Evolutionary conservation across 495 filamentous ascomycete genomes (phyloP).

Genomic region (Penicillium malachiteum): DNA sequence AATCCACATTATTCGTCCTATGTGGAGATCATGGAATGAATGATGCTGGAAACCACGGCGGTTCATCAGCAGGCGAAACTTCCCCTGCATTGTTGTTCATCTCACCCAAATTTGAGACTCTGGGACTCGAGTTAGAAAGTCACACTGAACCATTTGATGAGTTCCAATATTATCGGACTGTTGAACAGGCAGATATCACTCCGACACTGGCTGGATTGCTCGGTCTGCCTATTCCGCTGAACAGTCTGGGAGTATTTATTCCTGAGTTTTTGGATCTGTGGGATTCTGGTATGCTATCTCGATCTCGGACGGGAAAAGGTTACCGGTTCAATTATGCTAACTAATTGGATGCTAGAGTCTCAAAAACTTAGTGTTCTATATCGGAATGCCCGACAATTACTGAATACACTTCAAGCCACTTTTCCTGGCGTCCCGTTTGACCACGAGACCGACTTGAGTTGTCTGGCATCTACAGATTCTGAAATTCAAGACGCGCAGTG

Average conservation of each 20-base stretch:
- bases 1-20: slow-evolving; percentile 78
- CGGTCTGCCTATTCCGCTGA: slow-evolving; percentile 86
- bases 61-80: slow-evolving; percentile 88
- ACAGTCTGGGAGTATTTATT: slow-evolving; percentile 88
- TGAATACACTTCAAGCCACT: slow-evolving; percentile 67
- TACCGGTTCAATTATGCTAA: neutral
- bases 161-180: slow-evolving; percentile 75
- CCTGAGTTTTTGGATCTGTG: slow-evolving; percentile 75
- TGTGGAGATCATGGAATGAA: slow-evolving; percentile 99
- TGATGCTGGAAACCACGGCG: slow-evolving; percentile 95
- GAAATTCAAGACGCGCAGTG: slow-evolving; percentile 64
- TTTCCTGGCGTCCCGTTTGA: slow-evolving; percentile 61
- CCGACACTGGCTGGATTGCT: slow-evolving; percentile 86
- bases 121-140: slow-evolving; percentile 43
- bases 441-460: slow-evolving; percentile 34
- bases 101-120: slow-evolving; percentile 73
- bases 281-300: slow-evolving; percentile 50
- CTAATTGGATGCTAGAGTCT: slow-evolving; percentile 17
- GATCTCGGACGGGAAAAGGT: neutral
- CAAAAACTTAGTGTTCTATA: slow-evolving; percentile 65
- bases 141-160: slow-evolving; percentile 44
- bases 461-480: slow-evolving; percentile 36
- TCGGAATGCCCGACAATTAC: slow-evolving; percentile 76
- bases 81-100: slow-evolving; percentile 90
- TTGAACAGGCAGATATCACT: slow-evolving; percentile 92